Evolutionary conservation across 1,284 basidiomycete genomes (phyloP), one percentile per base, ranked within the genome.

Genomic region (Termitomyces sp.): DNA sequence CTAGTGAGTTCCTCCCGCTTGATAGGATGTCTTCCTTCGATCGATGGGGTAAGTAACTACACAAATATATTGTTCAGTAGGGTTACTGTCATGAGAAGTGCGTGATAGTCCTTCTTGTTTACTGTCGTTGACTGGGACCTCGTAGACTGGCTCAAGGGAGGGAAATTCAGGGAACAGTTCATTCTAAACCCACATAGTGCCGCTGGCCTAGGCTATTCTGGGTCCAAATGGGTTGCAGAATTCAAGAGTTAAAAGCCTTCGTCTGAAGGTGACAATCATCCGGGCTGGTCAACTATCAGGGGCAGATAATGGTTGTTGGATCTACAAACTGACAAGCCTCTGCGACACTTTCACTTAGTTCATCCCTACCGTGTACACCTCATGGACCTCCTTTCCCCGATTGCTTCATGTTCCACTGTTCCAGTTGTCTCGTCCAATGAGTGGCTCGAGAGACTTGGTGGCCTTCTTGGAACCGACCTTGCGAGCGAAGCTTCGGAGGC

Each of bases 221-320:
- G 77, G 57, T 70, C 70, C 21, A 80, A 79, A 65, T 78, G 74
- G 69, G 73, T 78, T 2, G 66, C 70, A 1, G 75, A 79, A 61
- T 79, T 19, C 61, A 76, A 15, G 50, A 58, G 7, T 50, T 48
- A 0, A 68, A 67, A 1, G 60, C 62, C 0, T 54, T 1, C 17
- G 54, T 0, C 56, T 75, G 7, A 40, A 53, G 9, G 57, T 65
- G 0, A 57, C 68, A 10, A 62, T 72, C 8, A 56, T 75, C 36
- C 72, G 77, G 17, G 62, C 74, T 0, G 75, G 74, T 1, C 73
- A 76, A 51, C 56, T 79, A 0, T 67, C 65, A 24, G 72, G 74
- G 5, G 66, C 65, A 1, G 39, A 48, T 5, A 65, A 62, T 30
- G 70, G 71, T 2, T 58, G 51, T n/a, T 73, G 72, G 72, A 69